Evolutionary conservation across 208 protist species (phyloP), one percentile per base, ranked within the genome.

Genomic region (Leishmania turanica): DNA sequence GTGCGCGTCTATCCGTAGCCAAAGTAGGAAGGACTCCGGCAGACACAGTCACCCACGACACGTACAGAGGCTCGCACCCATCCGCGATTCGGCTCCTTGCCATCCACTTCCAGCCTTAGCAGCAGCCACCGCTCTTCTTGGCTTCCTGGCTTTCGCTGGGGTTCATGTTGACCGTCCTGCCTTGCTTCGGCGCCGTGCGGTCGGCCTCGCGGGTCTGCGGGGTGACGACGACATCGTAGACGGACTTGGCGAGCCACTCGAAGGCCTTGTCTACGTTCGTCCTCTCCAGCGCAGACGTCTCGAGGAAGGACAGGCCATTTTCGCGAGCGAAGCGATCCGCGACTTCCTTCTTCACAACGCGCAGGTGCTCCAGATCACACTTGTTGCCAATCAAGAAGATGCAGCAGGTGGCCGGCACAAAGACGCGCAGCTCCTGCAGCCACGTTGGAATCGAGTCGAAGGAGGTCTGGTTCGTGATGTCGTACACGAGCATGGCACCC

Each of bases 311-410:
- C 0, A 99, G 89, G 69, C 94, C 93, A 78, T 99, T 95, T 86
- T 99, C 95, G 58, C 97, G 93, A 17, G 98, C 98, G 87, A 99
- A 99, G 64, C 84, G 90, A 53, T 99, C 97, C 19, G 98, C 98
- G 40, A 98, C 95, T 81, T 99, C 99, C 66, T 96, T 96, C 83
- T 99, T 96, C 54, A 99, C 94, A 51, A 94, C 90, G 47, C 97
- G 92, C 75, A 98, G 86, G 85, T 98, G 92, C 82, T 96, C 91
- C 45, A 98, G 83, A 86, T 99, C 97, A 82, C 92, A 97, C 89
- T 99, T 99, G 93, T 99, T 99, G 70, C 99, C 99, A 66, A 99
- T 98, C 11, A 99, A 92, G 89, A 99, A 99, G 84, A 99, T 99
- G 60, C 98, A 98, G 82, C 99, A 99, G 75, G 98, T 99, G 75